A percentile compares a stretch with the other conserved stretches of the same genome.
phyloP scores from a whole-genome alignment of 331 rosid genomes.

The Quercus phellos region DNA sequence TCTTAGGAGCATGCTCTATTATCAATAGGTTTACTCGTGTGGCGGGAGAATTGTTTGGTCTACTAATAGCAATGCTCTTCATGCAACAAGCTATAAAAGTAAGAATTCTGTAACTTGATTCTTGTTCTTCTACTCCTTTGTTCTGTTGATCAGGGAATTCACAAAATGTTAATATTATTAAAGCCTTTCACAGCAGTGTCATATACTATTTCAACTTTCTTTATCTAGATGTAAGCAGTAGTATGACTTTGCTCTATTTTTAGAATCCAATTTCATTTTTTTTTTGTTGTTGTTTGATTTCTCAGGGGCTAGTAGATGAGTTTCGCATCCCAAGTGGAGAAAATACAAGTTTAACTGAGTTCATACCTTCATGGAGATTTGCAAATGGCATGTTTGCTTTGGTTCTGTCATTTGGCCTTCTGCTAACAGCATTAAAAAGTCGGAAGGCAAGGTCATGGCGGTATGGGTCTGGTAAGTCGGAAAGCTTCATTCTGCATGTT shows the following conservation, averaged over 20 bases:
- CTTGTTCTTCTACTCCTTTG: neutral
- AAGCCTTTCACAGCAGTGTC: neutral
- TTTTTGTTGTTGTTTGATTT: neutral
- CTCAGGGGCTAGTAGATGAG: constrained; percentile 87
- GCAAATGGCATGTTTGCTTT: constrained; percentile 97
- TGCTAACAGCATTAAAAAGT: constrained; percentile 74
- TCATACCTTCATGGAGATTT: constrained; percentile 88
- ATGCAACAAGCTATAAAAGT: constrained; percentile 96
- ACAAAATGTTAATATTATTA: neutral
- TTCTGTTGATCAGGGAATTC: neutral
- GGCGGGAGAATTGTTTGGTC: constrained; percentile 91
- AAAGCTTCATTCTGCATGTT: neutral
- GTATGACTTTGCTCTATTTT: neutral
- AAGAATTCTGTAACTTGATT: constrained; percentile 7
- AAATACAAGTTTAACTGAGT: constrained; percentile 37
- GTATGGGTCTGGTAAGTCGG: constrained; percentile 72
- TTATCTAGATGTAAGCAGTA: neutral
- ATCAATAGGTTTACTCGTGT: constrained; percentile 91
- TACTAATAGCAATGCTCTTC: constrained; percentile 96
- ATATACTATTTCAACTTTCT: neutral
- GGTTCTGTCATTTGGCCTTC: constrained; percentile 97
- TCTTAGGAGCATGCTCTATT: constrained; percentile 94
- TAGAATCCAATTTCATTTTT: neutral
- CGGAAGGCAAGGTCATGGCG: constrained; percentile 99
- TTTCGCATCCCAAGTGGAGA: constrained; percentile 66